A percentile compares a stretch with the other conserved stretches of the same genome.
Evolutionary conservation across 345 rosid species (phyloP).

Genomic region (Triadica sebifera): DNA sequence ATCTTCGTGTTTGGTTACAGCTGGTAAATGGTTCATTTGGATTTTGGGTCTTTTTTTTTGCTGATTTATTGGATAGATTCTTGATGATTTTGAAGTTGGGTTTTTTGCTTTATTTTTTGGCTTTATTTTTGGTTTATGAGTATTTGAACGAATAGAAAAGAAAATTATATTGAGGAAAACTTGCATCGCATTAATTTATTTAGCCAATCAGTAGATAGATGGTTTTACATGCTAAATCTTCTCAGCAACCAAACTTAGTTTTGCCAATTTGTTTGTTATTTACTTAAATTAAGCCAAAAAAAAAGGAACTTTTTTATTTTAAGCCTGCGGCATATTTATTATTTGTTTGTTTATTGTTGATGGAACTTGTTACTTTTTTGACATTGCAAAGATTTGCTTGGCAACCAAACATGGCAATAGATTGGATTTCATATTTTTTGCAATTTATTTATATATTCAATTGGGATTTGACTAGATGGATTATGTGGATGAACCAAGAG

Average conservation of each 20-base stretch:
- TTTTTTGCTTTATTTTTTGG: neutral
- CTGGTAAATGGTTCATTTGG: constrained; percentile 45
- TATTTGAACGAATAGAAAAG: neutral
- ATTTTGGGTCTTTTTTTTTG: too few relatives aligned
- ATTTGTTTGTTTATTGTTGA: neutral
- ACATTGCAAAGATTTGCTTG: neutral
- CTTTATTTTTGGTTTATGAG: neutral
- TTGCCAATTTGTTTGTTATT: neutral
- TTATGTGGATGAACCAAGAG: constrained; percentile 77
- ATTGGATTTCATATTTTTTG: neutral
- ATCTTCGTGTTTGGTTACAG: constrained; percentile 87
- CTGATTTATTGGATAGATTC: too few relatives aligned
- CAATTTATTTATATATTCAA: neutral
- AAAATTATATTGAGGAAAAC: neutral
- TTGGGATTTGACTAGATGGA: constrained; percentile 66
- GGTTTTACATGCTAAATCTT: neutral
- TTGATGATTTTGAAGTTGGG: neutral
- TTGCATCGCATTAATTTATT: neutral
- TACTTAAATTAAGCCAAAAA: neutral
- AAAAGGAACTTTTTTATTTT: neutral
- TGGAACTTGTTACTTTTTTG: neutral
- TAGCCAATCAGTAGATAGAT: too few relatives aligned
- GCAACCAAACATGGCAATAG: neutral
- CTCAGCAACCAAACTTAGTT: neutral
- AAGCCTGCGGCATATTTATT: neutral